Base-by-base conservation (phyloP, 2,329 filamentous ascomycete genomes). In the Pyrenophora teres region DNA sequence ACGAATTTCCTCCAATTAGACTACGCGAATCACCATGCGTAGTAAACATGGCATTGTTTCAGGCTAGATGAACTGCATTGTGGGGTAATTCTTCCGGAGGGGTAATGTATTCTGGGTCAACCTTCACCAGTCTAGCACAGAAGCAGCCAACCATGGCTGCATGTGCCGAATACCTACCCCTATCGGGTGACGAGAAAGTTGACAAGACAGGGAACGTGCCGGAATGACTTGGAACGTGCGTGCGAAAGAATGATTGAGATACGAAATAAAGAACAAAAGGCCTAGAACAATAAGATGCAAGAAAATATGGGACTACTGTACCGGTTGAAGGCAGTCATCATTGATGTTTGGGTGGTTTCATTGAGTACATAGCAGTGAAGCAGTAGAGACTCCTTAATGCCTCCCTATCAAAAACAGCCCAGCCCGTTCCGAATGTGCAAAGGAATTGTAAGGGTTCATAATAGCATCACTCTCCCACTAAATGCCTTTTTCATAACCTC, bases 351-450 rank as follows among this genome's bases (percentile, higher is more conserved):
- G 65, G 60, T 63, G 56, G 61, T 62, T 57, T 60, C 51, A 67
- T 67, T 62, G 62, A 69, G 67, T 68, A 67, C 60, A 67, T 65
- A 62, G 56, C 60, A 65, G 55, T 60, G 52, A 56, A 60, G 56
- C 60, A 65, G 55, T 60, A 44, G 51, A 59, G 65, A 68, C 65
- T 68, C 65, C 64, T 52, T 64, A 40, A 32, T 57, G 56, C 59
- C 55, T 57, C 60, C 61, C 57, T 50, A 47, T 63, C 62, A 64
- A 67, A 67, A 67, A 54, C 54, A 64, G 64, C 54, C 61, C 59
- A 59, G 60, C 54, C 58, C 60, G 38, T 60, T 60, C 62, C 64
- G 64, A 65, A 62, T 56, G 64, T 65, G 64, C 62, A 67, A 64
- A 67, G 64, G 64, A 67, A 67, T 57, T 59, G 50, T 60, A 51